phyloP scores from a whole-genome alignment of 1,139 yeast species.

The Candida sanyaensis region DNA sequence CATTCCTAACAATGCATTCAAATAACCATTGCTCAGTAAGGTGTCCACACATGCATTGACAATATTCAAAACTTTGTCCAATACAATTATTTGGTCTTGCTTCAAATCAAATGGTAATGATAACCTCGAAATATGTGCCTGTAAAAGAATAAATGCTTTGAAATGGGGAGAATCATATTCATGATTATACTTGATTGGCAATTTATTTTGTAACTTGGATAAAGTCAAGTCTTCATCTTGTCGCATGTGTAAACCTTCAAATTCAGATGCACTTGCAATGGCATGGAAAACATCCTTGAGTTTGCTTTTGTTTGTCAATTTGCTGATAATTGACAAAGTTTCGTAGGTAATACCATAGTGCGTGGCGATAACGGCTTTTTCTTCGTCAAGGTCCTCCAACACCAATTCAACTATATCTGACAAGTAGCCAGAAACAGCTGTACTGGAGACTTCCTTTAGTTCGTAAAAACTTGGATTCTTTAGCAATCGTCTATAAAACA shows the following conservation, averaged over 20 bases:
- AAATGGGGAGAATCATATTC: conserved; percentile 53
- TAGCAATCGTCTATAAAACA: conserved; percentile 76
- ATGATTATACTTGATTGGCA: conserved; percentile 57
- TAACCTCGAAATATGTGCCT: conserved; percentile 77
- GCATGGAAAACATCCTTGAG: conserved; percentile 67
- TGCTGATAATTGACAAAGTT: conserved; percentile 63
- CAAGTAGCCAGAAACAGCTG: conserved; percentile 75
- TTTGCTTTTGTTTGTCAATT: conserved; percentile 57
- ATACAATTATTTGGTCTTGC: conserved; percentile 54
- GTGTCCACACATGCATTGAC: conserved; percentile 74
- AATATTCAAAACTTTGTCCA: conserved; percentile 51
- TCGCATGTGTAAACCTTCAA: conserved; percentile 63
- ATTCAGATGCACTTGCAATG: conserved; percentile 68
- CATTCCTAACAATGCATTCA: conserved; percentile 82
- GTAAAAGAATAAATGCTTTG: conserved; percentile 75
- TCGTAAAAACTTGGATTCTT: conserved; percentile 91
- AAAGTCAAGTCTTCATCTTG: conserved; percentile 55
- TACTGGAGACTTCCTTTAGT: conserved; percentile 58
- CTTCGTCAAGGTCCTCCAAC: conserved; percentile 61
- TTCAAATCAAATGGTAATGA: conserved; percentile 55
- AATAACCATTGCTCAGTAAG: conserved; percentile 75
- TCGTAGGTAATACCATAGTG: conserved; percentile 65
- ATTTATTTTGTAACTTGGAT: conserved; percentile 50
- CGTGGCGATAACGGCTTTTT: conserved; percentile 73
- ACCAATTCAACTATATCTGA: conserved; percentile 84